A percentile compares a stretch with the other conserved stretches of the same genome.
phyloP scores from a whole-genome alignment of 2,329 filamentous ascomycete genomes.

The Paraconiothyrium brasiliense region DNA sequence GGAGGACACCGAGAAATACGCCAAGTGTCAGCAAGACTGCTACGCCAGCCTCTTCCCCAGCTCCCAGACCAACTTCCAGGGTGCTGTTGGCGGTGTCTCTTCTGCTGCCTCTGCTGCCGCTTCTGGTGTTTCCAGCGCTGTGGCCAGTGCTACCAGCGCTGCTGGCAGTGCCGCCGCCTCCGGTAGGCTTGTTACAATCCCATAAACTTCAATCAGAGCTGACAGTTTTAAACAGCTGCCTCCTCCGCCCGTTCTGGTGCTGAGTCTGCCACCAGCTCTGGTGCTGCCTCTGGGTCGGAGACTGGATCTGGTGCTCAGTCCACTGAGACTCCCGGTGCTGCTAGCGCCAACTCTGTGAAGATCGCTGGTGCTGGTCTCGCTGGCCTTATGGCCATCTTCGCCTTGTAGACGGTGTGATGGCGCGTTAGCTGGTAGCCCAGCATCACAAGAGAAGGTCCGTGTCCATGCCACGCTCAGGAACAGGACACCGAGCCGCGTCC shows the following conservation, averaged over 20 bases:
- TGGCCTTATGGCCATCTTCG: slow-evolving; percentile 50
- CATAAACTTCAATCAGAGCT: slow-evolving; percentile 13
- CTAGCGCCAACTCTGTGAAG: slow-evolving; percentile 40
- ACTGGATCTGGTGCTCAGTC: slow-evolving; percentile 32
- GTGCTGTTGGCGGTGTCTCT: slow-evolving; percentile 18
- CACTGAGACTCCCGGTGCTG: slow-evolving; percentile 38
- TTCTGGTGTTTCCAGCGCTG: slow-evolving; percentile 31
- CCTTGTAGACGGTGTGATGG: slow-evolving; percentile 37
- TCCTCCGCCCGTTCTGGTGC: slow-evolving; percentile 21
- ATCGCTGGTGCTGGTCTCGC: slow-evolving; percentile 47
- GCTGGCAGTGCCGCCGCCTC: slow-evolving; percentile 21
- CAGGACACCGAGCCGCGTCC: slow-evolving; percentile 19
- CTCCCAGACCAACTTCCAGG: slow-evolving; percentile 37
- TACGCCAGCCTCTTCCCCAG: slow-evolving; percentile 60
- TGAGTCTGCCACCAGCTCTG: slow-evolving; percentile 29
- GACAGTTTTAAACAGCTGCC: slow-evolving; percentile 20
- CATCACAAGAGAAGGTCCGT: slow-evolving; percentile 3
- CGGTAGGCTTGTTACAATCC: slow-evolving; percentile 7
- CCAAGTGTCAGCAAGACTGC: slow-evolving; percentile 60
- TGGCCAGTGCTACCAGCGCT: slow-evolving; percentile 23
- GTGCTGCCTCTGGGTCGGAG: slow-evolving; percentile 34
- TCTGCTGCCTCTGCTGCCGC: slow-evolving; percentile 29
- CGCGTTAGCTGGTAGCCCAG: not conserved
- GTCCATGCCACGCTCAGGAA: slow-evolving; percentile 10
- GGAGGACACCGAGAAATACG: slow-evolving; percentile 57